Evolutionary conservation across 2,329 filamentous ascomycete genomes (phyloP).

Genomic region (Trichoderma koningii): DNA sequence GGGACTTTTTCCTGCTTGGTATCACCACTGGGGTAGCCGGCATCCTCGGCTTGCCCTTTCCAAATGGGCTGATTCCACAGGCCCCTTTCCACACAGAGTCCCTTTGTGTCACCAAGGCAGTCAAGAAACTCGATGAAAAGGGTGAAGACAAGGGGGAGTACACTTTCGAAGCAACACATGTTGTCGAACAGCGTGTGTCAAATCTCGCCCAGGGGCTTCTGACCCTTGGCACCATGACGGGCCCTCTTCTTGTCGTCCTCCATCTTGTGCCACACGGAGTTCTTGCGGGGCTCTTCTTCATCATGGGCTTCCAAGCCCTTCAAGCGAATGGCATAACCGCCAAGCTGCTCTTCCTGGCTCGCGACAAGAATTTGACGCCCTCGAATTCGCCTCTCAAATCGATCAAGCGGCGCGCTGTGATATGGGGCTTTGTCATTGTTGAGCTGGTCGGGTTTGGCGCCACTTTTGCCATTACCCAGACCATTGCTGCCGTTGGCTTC

Average conservation of each 20-base stretch:
- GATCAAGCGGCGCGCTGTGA: slow-evolving; percentile 62
- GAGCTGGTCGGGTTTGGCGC: slow-evolving; percentile 72
- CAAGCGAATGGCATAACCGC: slow-evolving; percentile 74
- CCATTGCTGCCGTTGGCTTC: slow-evolving; percentile 79
- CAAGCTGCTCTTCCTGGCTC: slow-evolving; percentile 70
- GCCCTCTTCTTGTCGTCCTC: slow-evolving; percentile 71
- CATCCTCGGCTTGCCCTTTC: slow-evolving; percentile 75
- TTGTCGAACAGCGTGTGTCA: slow-evolving; percentile 77
- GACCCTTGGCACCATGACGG: slow-evolving; percentile 76
- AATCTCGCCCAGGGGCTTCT: slow-evolving; percentile 78
- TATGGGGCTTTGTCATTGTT: slow-evolving; percentile 71
- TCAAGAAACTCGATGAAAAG: slow-evolving; percentile 56
- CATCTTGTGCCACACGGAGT: slow-evolving; percentile 79
- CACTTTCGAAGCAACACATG: slow-evolving; percentile 55
- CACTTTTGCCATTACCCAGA: slow-evolving; percentile 82
- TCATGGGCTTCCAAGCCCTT: slow-evolving; percentile 80
- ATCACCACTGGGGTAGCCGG: slow-evolving; percentile 75
- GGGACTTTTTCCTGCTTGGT: slow-evolving; percentile 80
- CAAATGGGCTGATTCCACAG: slow-evolving; percentile 81
- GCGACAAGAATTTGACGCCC: slow-evolving; percentile 65
- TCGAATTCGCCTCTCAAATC: slow-evolving; percentile 59
- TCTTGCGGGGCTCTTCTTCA: slow-evolving; percentile 78
- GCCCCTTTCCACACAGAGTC: slow-evolving; percentile 80
- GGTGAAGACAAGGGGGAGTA: slow-evolving; percentile 59
- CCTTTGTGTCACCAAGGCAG: slow-evolving; percentile 68